phyloP scores from a whole-genome alignment of 116 monocot species.

The Zostera marina region DNA sequence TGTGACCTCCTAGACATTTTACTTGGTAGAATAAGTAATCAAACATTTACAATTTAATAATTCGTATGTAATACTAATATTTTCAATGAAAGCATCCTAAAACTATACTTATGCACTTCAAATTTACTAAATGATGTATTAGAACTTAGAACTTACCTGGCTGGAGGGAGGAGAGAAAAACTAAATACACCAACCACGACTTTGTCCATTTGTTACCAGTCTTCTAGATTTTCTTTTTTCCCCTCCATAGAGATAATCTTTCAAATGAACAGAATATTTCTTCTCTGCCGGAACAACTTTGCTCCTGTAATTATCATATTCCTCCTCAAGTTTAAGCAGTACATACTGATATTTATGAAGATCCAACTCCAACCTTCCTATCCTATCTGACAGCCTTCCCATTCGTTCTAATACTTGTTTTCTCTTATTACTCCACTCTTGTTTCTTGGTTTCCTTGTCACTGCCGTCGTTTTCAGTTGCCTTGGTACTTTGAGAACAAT shows the following conservation, averaged over 20 bases:
- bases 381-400: conserved; percentile 40
- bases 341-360: conserved; percentile 68
- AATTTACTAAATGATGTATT: too few species aligned
- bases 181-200: conserved; percentile 54
- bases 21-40: too few species aligned
- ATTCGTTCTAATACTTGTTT: conserved; percentile 25
- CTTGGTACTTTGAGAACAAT: conserved; percentile 4
- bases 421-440: conserved; percentile 11
- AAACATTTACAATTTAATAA: too few species aligned
- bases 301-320: conserved; percentile 22
- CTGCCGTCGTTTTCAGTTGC: not conserved
- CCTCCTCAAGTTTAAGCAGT: conserved; percentile 60
- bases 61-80: too few species aligned
- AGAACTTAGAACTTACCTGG: conserved; percentile 22
- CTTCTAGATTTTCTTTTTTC: conserved; percentile 23
- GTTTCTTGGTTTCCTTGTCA: conserved; percentile 8
- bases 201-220: not conserved
- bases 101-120: too few species aligned
- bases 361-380: conserved; percentile 59
- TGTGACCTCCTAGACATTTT: too few species aligned
- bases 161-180: too few species aligned
- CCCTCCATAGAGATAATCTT: conserved; percentile 61
- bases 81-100: too few species aligned
- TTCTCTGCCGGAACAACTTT: conserved; percentile 19
- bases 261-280: conserved; percentile 30